A percentile compares a stretch with the other conserved stretches of the same genome.
Evolutionary conservation across 2,329 filamentous ascomycete species (phyloP).

Genomic region (Paradendryphiella salina): DNA sequence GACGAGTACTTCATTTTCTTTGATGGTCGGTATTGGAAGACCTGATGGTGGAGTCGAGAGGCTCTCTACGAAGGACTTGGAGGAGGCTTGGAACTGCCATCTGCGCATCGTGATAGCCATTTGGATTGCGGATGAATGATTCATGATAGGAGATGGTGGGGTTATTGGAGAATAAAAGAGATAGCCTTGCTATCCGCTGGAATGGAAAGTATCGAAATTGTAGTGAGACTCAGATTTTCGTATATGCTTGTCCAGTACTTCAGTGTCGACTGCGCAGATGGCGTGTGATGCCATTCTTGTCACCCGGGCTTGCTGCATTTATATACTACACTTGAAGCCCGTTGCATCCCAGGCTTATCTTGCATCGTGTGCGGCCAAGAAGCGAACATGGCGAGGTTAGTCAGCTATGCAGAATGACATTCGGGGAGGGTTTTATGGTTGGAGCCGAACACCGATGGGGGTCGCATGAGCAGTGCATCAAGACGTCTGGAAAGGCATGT

Average conservation of each 20-base stretch:
- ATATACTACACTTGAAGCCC: not conserved
- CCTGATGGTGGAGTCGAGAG: slow-evolving; percentile 52
- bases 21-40: slow-evolving; percentile 45
- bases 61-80: slow-evolving; percentile 55
- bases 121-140: not conserved
- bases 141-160: too few species aligned
- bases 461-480: not conserved
- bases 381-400: slow-evolving; percentile 8
- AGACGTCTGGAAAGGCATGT: not conserved
- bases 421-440: not conserved
- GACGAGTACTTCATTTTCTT: slow-evolving; percentile 54
- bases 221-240: not conserved
- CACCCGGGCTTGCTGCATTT: not conserved
- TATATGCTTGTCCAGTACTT: not conserved
- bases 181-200: too few species aligned
- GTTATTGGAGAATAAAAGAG: not conserved
- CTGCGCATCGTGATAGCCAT: slow-evolving; percentile 57
- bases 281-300: not conserved
- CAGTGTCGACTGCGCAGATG: not conserved
- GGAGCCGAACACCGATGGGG: not conserved
- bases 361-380: not conserved
- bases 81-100: slow-evolving; percentile 26
- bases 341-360: not conserved
- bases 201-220: not conserved
- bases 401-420: not conserved